Evolutionary conservation across 805 yeast genomes (phyloP), one percentile per base, ranked within the genome.

Genomic region (Ascoidea rubescens): DNA sequence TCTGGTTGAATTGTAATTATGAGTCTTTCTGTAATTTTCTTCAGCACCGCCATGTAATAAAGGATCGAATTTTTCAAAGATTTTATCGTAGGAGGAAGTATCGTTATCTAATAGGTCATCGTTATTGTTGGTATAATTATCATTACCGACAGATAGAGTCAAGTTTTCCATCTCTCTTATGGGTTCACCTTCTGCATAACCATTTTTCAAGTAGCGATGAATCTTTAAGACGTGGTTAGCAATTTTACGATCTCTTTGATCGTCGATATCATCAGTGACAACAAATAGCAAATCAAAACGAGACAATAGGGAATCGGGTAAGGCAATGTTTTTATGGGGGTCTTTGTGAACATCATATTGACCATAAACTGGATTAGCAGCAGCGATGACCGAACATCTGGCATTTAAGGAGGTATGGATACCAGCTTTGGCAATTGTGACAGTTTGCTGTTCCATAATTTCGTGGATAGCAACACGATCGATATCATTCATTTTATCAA

Each of bases 401-500:
- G 99, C 98, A 64, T 91, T 91, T 59, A 91, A 75, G 5, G 98
- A 85, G 2, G 98, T 90, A 67, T 91, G 97, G 61, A 91, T 91
- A 57, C 99, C 99, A 5, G 98, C 99, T 67, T 91, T 91, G 51
- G 98, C 96, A 62, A 91, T 90, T 2, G 98, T 90, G 32, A 91
- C 96, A 0, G 99, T 93, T 67, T 93, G 99, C 70, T 93, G 99
- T 71, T 93, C 99, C 99, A 93, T 93, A 50, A 93, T 99, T 76
- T 93, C 99, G 69, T 93, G 99, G 62, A 93, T 93, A 1, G 98
- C 98, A 51, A 93, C 98, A 64, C 99, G 78, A 71, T 93, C 99
- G 31, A 82, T 79, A 66, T 93, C 99, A 56, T 87, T 83, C 99
- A 93, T 93, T 69, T 93, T 93, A 71, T 91, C 99, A 64, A 93